Base-by-base conservation (phyloP, 1,284 basidiomycete genomes). In the Chalciporus sp. region DNA sequence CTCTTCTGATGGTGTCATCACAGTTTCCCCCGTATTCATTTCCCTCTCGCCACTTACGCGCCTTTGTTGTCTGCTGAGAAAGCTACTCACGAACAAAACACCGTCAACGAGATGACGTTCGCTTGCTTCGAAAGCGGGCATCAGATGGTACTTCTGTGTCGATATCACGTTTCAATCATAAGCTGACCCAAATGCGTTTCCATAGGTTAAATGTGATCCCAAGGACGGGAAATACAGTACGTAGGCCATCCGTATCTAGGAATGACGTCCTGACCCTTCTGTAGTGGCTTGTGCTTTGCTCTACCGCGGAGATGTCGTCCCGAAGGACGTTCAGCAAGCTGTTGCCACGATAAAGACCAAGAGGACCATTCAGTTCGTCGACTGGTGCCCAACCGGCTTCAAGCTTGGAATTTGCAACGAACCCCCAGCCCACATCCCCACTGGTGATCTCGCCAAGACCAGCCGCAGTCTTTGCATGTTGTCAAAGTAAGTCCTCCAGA, bases 401-500 rank as follows among this genome's bases (percentile, higher is more conserved):
- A 96, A 97, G 85, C 86, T 96, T 61, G 95, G 95, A 74, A 92
- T 98, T 75, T 98, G 96, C 82, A 95, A 95, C 72, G 95, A 98
- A 74, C 87, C 96, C 46, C 85, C 96, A 23, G 91, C 94, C 23
- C 82, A 84, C 60, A 92, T 99, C 41, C 94, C 94, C 53, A 91
- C 92, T 47, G 95, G 95, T 64, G 96, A 99, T 71, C 88, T 98
- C 58, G 96, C 96, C 55, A 95, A 94, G 82, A 88, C 91, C 29
- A 90, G 86, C 55, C 91, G 96, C 71, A 95, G 93, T 72, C 83
- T 98, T 61, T 98, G 96, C 83, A 98, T 98, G 95, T 80, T 98
- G 55, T 95, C 94, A 61, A 90, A 90, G 81, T 85, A 55, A 59
- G 80, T 33, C 11, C 47, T 26, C 26, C 17, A 8, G 1, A 44